phyloP scores from a whole-genome alignment of 345 rosid species.

The Bruguiera parviflora region DNA sequence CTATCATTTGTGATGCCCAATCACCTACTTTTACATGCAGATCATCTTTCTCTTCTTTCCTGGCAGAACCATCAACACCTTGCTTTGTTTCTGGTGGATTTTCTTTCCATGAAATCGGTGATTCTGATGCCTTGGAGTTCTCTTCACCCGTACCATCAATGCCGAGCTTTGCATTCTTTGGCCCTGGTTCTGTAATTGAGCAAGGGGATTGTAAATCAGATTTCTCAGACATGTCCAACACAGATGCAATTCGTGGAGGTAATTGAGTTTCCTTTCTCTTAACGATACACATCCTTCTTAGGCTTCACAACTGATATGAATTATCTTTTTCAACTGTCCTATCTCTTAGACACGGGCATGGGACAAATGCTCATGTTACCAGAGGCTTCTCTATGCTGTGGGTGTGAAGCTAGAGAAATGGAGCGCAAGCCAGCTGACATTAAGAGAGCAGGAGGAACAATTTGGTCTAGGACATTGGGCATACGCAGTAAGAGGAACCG shows the following conservation, averaged over 20 bases:
- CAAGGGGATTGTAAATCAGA: conserved; percentile 21
- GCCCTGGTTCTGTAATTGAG: conserved; percentile 30
- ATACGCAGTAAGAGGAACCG: conserved; percentile 52
- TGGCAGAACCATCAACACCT: conserved; percentile 42
- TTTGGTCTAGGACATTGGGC: conserved; percentile 37
- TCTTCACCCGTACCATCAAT: conserved; percentile 42
- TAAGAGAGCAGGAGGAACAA: conserved; percentile 34
- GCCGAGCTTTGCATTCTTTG: conserved; percentile 61
- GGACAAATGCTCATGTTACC: conserved; percentile 27
- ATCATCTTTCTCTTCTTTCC: conserved; percentile 48
- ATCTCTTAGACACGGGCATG: conserved; percentile 28
- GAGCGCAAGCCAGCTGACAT: conserved; percentile 31
- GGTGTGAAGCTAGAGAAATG: conserved; percentile 24
- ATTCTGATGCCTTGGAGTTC: conserved; percentile 34
- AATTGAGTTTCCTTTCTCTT: conserved; percentile 15
- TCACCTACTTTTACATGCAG: conserved; percentile 43
- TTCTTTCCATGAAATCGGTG: conserved; percentile 34
- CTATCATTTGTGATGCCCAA: conserved; percentile 26
- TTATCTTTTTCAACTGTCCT: not conserved
- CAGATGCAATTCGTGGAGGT: conserved; percentile 35
- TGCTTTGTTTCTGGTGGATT: conserved; percentile 34
- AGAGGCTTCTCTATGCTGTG: conserved; percentile 25
- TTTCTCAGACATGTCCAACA: conserved; percentile 14
- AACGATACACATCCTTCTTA: not conserved
- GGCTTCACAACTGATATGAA: not conserved